Percentiles rank a stretch among this genome's conserved stretches.
Conservation (phyloP, 805 yeast species). For the Candida argentea region DNA sequence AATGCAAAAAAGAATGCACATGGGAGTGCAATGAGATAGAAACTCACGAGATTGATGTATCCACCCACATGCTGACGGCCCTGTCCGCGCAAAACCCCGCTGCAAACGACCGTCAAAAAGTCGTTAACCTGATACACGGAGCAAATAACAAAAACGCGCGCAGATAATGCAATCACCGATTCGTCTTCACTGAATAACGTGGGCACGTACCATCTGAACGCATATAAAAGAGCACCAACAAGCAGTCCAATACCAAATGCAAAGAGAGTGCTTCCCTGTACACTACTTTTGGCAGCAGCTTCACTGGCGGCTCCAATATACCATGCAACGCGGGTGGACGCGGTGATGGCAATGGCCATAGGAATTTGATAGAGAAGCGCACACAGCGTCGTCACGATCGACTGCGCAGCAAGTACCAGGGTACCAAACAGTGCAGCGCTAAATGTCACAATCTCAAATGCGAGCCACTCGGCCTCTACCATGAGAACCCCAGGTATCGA, state of each 20-base stretch:
- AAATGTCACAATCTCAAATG: conserved; percentile 66
- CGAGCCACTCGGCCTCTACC: conserved; percentile 73
- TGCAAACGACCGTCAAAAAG: conserved; percentile 37
- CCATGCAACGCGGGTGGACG: conserved; percentile 70
- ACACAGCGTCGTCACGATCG: conserved; percentile 60
- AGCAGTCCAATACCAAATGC: conserved; percentile 25
- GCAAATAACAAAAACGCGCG: conserved; percentile 34
- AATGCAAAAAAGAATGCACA: conserved; percentile 36
- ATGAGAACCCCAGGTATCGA: conserved; percentile 68
- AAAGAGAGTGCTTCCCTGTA: conserved; percentile 24
- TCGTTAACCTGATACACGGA: conserved; percentile 46
- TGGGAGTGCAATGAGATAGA: conserved; percentile 42
- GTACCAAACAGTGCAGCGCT: conserved; percentile 62
- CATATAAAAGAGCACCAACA: conserved; percentile 27
- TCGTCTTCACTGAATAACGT: conserved; percentile 31
- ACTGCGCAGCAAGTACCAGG: conserved; percentile 60
- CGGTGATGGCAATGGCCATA: conserved; percentile 65
- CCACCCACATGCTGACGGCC: conserved; percentile 52
- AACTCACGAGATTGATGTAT: conserved; percentile 35
- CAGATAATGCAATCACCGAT: conserved; percentile 25
- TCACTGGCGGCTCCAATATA: conserved; percentile 56
- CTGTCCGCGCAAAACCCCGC: conserved; percentile 48
- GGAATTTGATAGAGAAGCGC: conserved; percentile 65
- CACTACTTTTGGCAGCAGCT: conserved; percentile 25
- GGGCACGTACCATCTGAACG: conserved; percentile 28